Base-by-base conservation (phyloP, 306 rosid species). In the Pterocarpus macrocarpus region DNA sequence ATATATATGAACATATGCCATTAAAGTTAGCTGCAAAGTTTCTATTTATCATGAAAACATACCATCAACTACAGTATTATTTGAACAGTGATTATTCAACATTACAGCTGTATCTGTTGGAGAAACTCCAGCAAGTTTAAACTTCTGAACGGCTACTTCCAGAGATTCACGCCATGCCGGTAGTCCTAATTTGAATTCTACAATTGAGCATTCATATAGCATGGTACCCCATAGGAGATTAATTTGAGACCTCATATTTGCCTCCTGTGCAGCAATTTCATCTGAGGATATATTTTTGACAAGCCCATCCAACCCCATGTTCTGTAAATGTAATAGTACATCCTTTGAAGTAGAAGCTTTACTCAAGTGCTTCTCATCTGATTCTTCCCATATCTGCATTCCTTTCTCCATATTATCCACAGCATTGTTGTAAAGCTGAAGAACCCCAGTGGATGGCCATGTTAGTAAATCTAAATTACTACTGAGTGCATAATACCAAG, bases 381-480 rank as follows among this genome's bases (percentile, higher is more conserved):
- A 81, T 80, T 93, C 89, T 85, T 93, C 97, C 91, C 95, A 93
- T 50, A 90, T 84, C 71, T 83, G 89, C 93, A 87, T 86, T 76
- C 97, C 99, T 79, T 90, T 90, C 85, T 93, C 97, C 91, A 95
- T 91, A 79, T 87, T 90, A 69, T 93, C 95, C 84, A 90, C 95
- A 0, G 99, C 97, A 5, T 75, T 71, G 88, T 89, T 90, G 80
- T 91, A 95, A 68, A 93, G 92, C 14, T 36, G 91, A 59, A 95
- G 87, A 86, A 88, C 85, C 71, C 91, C 93, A 3, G 88, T 49
- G 5, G 91, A 89, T 2, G 93, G 90, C 89, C 81, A 88, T 52
- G 89, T 85, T 78, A 63, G 82, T 72, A 82, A 73, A 75, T 91
- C 92, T 73, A 70, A 86, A 71, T 83, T 82, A 75, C 85, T 77